Conservation (phyloP, 2,329 filamentous ascomycete genomes). For the Orbilia javanica region DNA sequence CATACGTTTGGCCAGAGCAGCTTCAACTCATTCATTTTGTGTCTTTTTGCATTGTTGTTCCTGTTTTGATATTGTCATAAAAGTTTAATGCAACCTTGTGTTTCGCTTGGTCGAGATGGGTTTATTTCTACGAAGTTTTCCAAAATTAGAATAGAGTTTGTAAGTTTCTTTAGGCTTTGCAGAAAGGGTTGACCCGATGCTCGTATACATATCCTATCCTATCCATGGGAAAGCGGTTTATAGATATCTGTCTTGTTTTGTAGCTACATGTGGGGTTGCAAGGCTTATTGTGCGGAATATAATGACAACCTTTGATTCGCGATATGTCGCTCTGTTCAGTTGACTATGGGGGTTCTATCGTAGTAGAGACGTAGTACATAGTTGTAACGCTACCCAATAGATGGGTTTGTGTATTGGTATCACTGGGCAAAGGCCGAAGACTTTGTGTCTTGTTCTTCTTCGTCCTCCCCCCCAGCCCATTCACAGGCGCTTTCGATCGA, state of each 20-base stretch:
- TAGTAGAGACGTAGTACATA: too few relatives aligned
- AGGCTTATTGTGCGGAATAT: too few relatives aligned
- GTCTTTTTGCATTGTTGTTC: conserved; percentile 38
- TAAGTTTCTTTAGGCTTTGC: background rate
- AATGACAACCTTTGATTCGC: too few relatives aligned
- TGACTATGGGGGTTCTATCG: too few relatives aligned
- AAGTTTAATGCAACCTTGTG: background rate
- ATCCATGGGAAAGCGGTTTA: background rate
- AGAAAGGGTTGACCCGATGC: background rate
- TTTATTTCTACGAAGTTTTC: background rate
- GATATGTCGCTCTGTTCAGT: too few relatives aligned
- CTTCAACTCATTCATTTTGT: conserved; percentile 49
- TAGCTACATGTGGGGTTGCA: too few relatives aligned
- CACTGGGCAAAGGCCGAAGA: too few relatives aligned
- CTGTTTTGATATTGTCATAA: conserved; percentile 16
- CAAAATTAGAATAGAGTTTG: background rate
- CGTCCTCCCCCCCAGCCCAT: conserved; percentile 5
- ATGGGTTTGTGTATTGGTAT: too few relatives aligned
- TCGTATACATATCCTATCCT: too few relatives aligned
- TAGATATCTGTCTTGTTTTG: too few relatives aligned
- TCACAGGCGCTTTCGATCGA: conserved; percentile 5
- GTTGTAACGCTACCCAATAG: too few relatives aligned
- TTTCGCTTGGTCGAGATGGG: background rate
- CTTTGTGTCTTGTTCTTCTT: background rate
- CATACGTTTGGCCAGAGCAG: conserved; percentile 37